Percentiles rank a stretch among this genome's conserved stretches.
phyloP scores from a whole-genome alignment of 345 rosid genomes.

The Hibiscus syriacus region DNA sequence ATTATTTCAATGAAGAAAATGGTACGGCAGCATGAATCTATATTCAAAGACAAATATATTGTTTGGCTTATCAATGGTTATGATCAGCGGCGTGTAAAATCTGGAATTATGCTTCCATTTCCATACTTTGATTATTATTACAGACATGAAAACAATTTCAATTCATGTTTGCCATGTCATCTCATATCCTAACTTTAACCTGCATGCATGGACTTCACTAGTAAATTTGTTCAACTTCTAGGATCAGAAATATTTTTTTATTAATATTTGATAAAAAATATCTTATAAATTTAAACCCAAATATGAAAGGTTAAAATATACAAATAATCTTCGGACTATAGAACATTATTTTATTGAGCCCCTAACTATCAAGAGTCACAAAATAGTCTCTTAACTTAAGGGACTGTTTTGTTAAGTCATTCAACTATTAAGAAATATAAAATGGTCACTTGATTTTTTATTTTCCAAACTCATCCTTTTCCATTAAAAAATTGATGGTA shows the following conservation, averaged over 20 bases:
- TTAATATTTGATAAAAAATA: neutral
- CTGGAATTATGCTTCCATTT: neutral
- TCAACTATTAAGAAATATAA: too few species aligned
- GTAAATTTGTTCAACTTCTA: too few species aligned
- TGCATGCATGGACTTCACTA: neutral
- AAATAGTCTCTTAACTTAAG: too few species aligned
- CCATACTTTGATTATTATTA: constrained; percentile 3
- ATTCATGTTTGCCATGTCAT: constrained; percentile 1
- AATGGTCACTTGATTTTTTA: too few species aligned
- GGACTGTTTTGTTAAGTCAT: too few species aligned
- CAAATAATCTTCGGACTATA: too few species aligned
- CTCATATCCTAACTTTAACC: neutral
- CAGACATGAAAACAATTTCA: constrained; percentile 2
- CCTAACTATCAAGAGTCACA: too few species aligned
- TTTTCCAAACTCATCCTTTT: too few species aligned
- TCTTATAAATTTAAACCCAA: neutral
- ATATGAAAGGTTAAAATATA: too few species aligned
- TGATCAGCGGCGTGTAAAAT: constrained; percentile 10
- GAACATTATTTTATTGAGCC: too few species aligned
- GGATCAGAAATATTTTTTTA: too few species aligned
- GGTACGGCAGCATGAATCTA: neutral
- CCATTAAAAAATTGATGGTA: too few species aligned
- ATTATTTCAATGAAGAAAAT: neutral
- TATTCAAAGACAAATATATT: neutral
- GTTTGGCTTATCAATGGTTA: constrained; percentile 1